Conservation (phyloP, 1,284 basidiomycete genomes). For the Tetrapyrgos nigripes region DNA sequence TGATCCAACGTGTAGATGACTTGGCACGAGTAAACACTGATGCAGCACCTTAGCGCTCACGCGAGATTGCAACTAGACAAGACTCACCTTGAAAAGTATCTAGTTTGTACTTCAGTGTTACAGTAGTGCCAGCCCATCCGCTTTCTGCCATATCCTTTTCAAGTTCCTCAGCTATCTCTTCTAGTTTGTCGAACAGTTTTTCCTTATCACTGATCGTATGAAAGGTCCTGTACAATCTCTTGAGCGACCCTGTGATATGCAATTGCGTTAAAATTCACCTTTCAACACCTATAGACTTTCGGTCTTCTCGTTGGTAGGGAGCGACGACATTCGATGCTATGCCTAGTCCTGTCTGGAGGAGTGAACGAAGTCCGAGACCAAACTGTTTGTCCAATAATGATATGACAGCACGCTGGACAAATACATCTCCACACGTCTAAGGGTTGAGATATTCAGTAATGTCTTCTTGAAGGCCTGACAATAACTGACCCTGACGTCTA, state of each 20-base stretch:
- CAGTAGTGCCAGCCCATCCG: constrained; percentile 78
- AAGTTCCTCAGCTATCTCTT: constrained; percentile 81
- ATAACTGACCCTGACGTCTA: constrained; percentile 77
- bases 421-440: constrained; percentile 91
- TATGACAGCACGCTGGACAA: constrained; percentile 71
- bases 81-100: constrained; percentile 75
- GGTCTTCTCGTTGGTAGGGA: constrained; percentile 76
- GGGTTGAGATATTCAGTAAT: constrained; percentile 4
- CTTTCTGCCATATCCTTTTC: constrained; percentile 75
- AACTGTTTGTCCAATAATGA: constrained; percentile 88
- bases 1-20: constrained; percentile 78
- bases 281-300: constrained; percentile 92
- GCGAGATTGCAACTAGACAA: not conserved
- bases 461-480: constrained; percentile 8
- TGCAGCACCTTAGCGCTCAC: not conserved
- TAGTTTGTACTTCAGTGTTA: constrained; percentile 84
- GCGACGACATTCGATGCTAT: constrained; percentile 84
- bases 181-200: constrained; percentile 76
- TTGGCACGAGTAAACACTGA: constrained; percentile 84
- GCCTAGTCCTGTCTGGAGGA: constrained; percentile 83
- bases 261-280: constrained; percentile 49
- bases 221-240: constrained; percentile 69
- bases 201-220: constrained; percentile 65
- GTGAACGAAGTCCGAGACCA: constrained; percentile 60
- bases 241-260: constrained; percentile 7